Base-by-base conservation (phyloP, 169 alveolate species). In the Cryptosporidium viatorum region DNA sequence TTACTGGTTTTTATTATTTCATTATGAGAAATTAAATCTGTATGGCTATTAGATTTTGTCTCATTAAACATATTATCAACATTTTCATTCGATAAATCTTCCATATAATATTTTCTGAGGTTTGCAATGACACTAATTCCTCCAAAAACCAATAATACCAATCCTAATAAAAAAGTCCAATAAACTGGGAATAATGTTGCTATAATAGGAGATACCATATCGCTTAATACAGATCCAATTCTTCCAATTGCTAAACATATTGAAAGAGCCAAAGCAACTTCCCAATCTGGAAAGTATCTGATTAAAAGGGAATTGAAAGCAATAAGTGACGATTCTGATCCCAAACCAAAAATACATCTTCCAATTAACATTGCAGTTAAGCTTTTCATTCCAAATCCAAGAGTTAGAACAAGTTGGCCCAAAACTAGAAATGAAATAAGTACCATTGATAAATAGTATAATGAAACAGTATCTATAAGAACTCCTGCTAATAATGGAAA, bases 231-330 rank as follows among this genome's bases (percentile, higher is more conserved):
- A 26, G 89, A 80, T 21, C 89, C 89, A 43, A 80, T 80, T 65
- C 89, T 80, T 31, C 89, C 89, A 43, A 80, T 80, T 23, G 89
- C 89, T 10, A 80, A 65, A 45, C 89, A 80, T 39, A 80, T 80
- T 10, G 89, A 80, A 6, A 80, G 65, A 23, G 89, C 89, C 45
- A 80, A 23, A 10, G 89, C 80, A 43, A 80, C 75, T 33, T 80
- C 89, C 89, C 89, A 80, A 21, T 80, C 75, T 29, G 89, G 89
- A 39, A 80, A 80, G 29, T 80, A 80, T 43, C 75, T 80, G 37
- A 80, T 80, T 65, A 80, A 23, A 23, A 80, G 68, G 2, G 89
- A 80, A 48, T 80, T 80, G 45, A 80, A 80, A 12, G 89, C 75
- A 65, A 80, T 80, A 14, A 80, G 29, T 5, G 89, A 80, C 6